phyloP scores from a whole-genome alignment of 768 basidiomycete species.

The Kwoniella europaea region DNA sequence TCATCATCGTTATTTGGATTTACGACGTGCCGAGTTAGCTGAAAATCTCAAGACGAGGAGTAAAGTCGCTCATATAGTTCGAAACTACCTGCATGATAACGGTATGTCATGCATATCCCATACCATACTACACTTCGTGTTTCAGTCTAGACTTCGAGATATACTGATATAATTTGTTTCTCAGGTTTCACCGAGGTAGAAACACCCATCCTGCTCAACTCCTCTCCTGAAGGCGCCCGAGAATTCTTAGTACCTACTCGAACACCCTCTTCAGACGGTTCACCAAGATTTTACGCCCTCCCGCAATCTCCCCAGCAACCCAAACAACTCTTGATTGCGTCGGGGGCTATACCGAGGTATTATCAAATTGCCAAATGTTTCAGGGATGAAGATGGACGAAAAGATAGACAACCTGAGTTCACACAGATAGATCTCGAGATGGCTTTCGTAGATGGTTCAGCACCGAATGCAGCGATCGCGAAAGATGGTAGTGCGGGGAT shows the following conservation, averaged over 20 bases:
- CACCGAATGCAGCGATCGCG: conserved; percentile 44
- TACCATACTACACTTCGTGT: not conserved
- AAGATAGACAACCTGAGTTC: conserved; percentile 95
- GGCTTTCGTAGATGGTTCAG: conserved; percentile 86
- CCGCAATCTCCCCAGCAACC: conserved; percentile 96
- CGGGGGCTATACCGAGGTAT: conserved; percentile 85
- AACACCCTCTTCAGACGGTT: conserved; percentile 14
- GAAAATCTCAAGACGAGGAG: conserved; percentile 81
- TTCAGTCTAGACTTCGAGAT: not conserved
- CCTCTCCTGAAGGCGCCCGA: conserved; percentile 90
- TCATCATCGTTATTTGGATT: conserved; percentile 85
- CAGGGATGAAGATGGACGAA: conserved; percentile 92
- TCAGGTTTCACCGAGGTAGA: conserved; percentile 90
- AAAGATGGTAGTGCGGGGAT: conserved; percentile 26
- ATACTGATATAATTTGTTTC: conserved; percentile 23
- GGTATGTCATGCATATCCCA: conserved; percentile 62
- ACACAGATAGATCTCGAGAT: conserved; percentile 97
- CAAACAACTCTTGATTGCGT: conserved; percentile 88
- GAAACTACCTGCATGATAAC: conserved; percentile 72
- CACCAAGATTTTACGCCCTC: conserved; percentile 75
- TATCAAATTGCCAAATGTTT: conserved; percentile 94
- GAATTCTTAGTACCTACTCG: conserved; percentile 91
- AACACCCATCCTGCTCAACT: conserved; percentile 86
- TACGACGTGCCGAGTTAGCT: conserved; percentile 74
- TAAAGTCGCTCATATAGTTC: conserved; percentile 76